Base-by-base conservation (phyloP, 352 stramenopile genomes). In the Pythium guiyangense region DNA sequence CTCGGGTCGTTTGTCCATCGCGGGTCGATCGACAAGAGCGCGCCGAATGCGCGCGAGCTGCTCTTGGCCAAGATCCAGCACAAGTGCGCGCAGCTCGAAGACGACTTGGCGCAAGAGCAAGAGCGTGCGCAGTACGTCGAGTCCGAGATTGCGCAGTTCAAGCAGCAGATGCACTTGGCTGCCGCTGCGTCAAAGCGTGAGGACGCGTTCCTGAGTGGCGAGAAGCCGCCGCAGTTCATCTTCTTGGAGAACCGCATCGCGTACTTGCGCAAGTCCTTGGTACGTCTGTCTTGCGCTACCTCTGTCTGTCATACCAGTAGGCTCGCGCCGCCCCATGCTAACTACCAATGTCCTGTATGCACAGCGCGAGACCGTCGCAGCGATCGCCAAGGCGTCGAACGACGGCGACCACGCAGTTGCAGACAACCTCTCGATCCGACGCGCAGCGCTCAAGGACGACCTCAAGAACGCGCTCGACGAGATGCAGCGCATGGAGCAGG, bases 231-330 rank as follows among this genome's bases (percentile, higher is more conserved):
- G 18, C 80, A 91, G 56, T 68, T 88, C 44, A 86, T 93, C 49
- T 89, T 86, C 50, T 55, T 90, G 44, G 84, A 93, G 58, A 87
- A 84, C 54, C 85, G 84, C 49, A 86, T 90, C 39, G 75, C 71
- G 6, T 66, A 79, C 3, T 52, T 91, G 18, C 71, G 68, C 12
- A 88, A 91, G 51, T 85, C 85, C 22, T 39, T 93, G 75, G 74
- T 84, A 66, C 50, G 70, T 65, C 22, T 22, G 22, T 8, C n/a
- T 1, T 6, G n/a, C 10, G 9, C 4, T 46, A 1, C n/a, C 48
- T 5, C 15, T 27, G 5, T n/a, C 10, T 52, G 39, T 37, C 26
- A n/a, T 20, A 1, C 4, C 6, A 12, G 14, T 22, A 12, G 18
- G 2, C 8, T 25, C 5, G 27, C 14, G 46, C 25, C 6, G 31